Base-by-base conservation (phyloP, 441 rosid species). In the Aleurites moluccanus region DNA sequence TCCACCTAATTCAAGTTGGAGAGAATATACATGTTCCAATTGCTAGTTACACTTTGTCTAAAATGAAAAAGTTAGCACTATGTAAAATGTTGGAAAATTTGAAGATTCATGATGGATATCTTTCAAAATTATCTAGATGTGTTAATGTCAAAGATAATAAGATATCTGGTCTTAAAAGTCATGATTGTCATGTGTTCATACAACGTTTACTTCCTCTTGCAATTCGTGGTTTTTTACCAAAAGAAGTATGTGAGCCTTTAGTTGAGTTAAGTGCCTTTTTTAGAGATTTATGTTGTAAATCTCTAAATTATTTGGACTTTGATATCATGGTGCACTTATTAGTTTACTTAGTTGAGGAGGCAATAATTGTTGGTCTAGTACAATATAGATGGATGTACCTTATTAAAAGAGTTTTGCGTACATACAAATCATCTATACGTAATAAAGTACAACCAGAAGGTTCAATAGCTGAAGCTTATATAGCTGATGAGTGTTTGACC, bases 371-470 rank as follows among this genome's bases (percentile, higher is more conserved):
- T n/a, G n/a, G n/a, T n/a, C n/a, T n/a, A n/a, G n/a, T n/a, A n/a
- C n/a, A n/a, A n/a, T n/a, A n/a, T n/a, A n/a, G n/a, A n/a, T n/a
- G n/a, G n/a, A n/a, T n/a, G n/a, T n/a, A n/a, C n/a, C n/a, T n/a
- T n/a, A n/a, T 50, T 20, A 15, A 70, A 59, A 38, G 44, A 40
- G 38, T 66, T 28, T 42, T 74, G 2, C 2, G 21, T 6, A 52
- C 52, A 2, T 18, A 53, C 1, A 74, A 74, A 49, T 52, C 44
- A 15, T 40, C 35, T 79, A 78, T 74, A 6, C 14, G 64, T 1
- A 79, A 75, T 21, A 75, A 45, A 71, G 59, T 59, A 23, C 35
- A n/a, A n/a, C n/a, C n/a, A n/a, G n/a, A n/a, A n/a, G n/a, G n/a
- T n/a, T n/a, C n/a, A n/a, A n/a, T n/a, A 8, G 67, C 40, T 20